Evolutionary conservation across 495 filamentous ascomycete species (phyloP).

Genomic region (Apiosordaria backusii): DNA sequence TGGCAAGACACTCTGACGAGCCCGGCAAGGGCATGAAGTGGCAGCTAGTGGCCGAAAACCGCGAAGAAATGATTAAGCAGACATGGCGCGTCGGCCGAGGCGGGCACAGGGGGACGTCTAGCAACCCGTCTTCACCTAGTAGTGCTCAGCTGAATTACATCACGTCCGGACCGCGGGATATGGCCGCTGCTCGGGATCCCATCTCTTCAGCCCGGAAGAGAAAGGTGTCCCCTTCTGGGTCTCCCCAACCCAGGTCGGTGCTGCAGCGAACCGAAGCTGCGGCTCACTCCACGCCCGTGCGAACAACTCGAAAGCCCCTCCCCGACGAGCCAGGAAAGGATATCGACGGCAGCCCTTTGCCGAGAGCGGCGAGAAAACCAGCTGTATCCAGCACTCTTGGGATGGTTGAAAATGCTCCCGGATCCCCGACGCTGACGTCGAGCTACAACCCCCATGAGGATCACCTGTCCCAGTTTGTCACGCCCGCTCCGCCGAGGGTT

Average conservation of each 20-base stretch:
- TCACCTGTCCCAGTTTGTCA: slow-evolving; percentile 56
- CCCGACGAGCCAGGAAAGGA: slow-evolving; percentile 38
- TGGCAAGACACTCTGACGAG: slow-evolving; percentile 86
- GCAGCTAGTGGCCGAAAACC: slow-evolving; percentile 76
- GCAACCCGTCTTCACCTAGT: slow-evolving; percentile 55
- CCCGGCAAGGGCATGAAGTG: slow-evolving; percentile 99
- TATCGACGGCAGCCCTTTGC: slow-evolving; percentile 53
- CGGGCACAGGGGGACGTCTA: slow-evolving; percentile 54
- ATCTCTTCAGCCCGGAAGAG: slow-evolving; percentile 40
- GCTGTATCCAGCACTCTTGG: slow-evolving; percentile 50
- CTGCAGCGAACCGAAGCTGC: slow-evolving; percentile 30
- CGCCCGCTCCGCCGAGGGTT: slow-evolving; percentile 78
- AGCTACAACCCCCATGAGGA: slow-evolving; percentile 53
- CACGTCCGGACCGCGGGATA: slow-evolving; percentile 45
- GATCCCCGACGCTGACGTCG: slow-evolving; percentile 70
- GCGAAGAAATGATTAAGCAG: slow-evolving; percentile 62
- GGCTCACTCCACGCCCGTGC: slow-evolving; percentile 56
- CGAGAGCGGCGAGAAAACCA: slow-evolving; percentile 43
- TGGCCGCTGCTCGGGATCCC: slow-evolving; percentile 40
- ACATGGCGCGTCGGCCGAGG: slow-evolving; percentile 51
- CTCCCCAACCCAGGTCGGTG: slow-evolving; percentile 45
- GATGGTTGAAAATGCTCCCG: slow-evolving; percentile 55
- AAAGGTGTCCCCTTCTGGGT: slow-evolving; percentile 49
- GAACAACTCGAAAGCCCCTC: slow-evolving; percentile 53
- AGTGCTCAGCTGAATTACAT: slow-evolving; percentile 46